Conservation (phyloP, 2,329 filamentous ascomycete species). For the Fulvia fulva region DNA sequence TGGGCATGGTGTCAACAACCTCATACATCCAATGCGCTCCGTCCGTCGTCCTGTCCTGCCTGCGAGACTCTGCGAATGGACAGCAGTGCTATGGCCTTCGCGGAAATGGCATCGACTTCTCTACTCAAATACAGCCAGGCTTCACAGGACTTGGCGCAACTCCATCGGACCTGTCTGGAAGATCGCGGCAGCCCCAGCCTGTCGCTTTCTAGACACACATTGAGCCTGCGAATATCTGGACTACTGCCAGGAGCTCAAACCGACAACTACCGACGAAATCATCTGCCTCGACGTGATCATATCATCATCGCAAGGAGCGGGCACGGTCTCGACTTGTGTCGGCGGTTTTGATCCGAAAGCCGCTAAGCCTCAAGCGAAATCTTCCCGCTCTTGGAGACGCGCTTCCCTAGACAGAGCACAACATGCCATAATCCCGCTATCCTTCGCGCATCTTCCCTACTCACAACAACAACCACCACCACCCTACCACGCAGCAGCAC, state of each 20-base stretch:
- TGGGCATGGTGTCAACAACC: background rate
- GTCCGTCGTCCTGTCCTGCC: too few species aligned
- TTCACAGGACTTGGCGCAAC: background rate
- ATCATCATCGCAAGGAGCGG: background rate
- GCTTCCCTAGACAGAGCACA: slow-evolving; percentile 13
- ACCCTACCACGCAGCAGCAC: background rate
- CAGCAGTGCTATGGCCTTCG: too few species aligned
- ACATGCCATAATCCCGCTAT: slow-evolving; percentile 2
- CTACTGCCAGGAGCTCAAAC: background rate
- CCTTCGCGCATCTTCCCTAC: slow-evolving; percentile 6
- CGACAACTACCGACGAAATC: background rate
- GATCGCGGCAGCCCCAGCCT: background rate
- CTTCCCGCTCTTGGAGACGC: slow-evolving; percentile 5
- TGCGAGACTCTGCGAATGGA: too few species aligned
- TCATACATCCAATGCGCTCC: background rate
- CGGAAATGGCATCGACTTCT: background rate
- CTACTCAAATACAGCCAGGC: background rate
- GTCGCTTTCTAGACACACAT: background rate
- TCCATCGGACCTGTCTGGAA: background rate
- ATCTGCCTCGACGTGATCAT: background rate
- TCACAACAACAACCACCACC: slow-evolving; percentile 5
- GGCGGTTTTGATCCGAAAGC: background rate
- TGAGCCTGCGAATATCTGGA: background rate
- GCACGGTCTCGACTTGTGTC: background rate
- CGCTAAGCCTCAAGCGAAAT: slow-evolving; percentile 6